phyloP scores from a whole-genome alignment of 2,329 filamentous ascomycete genomes.

The Fonsecaea nubica region DNA sequence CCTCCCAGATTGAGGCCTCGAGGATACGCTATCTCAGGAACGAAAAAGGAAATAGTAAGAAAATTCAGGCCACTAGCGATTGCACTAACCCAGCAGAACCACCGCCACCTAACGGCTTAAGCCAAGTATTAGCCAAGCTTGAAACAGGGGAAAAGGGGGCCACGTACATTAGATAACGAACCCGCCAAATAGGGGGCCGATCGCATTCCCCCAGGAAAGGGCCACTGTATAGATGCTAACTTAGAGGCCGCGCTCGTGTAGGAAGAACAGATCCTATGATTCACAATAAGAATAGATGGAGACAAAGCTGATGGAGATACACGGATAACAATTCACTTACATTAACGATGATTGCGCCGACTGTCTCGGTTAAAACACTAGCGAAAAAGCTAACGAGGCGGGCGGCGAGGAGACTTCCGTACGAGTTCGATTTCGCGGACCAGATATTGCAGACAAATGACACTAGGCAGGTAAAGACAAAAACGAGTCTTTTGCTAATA shows the following conservation, averaged over 20 bases:
- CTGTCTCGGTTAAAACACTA: conserved; percentile 10
- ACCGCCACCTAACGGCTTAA: conserved; percentile 18
- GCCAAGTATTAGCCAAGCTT: background rate
- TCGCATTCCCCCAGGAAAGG: conserved; percentile 22
- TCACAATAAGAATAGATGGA: too few relatives aligned
- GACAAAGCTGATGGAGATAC: too few relatives aligned
- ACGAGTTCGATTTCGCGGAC: conserved; percentile 3
- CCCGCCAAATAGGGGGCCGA: conserved; percentile 16
- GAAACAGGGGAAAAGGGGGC: too few relatives aligned
- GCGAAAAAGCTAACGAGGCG: conserved; percentile 10
- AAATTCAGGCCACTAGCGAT: conserved; percentile 23
- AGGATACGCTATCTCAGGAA: conserved; percentile 17
- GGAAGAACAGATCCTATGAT: conserved; percentile 22
- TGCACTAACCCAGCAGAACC: conserved; percentile 16
- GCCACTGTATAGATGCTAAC: conserved; percentile 19
- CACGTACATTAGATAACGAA: conserved; percentile 18
- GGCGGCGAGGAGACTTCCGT: conserved; percentile 17
- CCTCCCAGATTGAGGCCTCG: too few relatives aligned
- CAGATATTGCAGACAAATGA: conserved; percentile 43
- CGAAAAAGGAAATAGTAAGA: conserved; percentile 14
- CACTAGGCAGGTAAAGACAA: conserved; percentile 44
- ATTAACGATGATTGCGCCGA: conserved; percentile 24
- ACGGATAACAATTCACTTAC: conserved; percentile 1
- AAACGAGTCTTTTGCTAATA: conserved; percentile 47
- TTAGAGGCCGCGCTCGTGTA: conserved; percentile 24